Evolutionary conservation across 2,329 filamentous ascomycete genomes (phyloP).

Genomic region (Colletotrichum viniferum): DNA sequence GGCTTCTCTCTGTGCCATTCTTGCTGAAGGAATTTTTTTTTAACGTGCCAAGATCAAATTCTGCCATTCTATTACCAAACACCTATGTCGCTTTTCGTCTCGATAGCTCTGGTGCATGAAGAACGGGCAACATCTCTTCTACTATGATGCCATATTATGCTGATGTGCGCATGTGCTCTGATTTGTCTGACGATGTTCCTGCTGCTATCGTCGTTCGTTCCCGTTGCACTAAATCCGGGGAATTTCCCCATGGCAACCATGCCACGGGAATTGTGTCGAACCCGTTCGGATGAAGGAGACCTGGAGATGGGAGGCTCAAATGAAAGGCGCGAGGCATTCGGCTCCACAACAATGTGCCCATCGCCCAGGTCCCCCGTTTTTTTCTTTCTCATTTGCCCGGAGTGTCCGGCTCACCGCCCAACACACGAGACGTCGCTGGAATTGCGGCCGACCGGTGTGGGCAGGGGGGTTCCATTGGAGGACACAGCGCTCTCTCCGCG

Average conservation of each 20-base stretch:
- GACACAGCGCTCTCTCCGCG: neutral
- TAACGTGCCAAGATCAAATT: slow-evolving; percentile 58
- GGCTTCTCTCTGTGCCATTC: slow-evolving; percentile 53
- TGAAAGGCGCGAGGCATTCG: neutral
- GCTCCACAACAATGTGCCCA: neutral
- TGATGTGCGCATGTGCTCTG: neutral
- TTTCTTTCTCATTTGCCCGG: neutral
- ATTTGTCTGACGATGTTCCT: neutral
- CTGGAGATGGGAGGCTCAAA: neutral
- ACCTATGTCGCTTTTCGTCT: slow-evolving; percentile 41
- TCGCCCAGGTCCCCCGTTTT: neutral
- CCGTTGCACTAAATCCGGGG: neutral
- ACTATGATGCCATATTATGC: neutral
- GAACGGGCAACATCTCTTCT: slow-evolving; percentile 48
- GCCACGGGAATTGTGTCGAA: neutral
- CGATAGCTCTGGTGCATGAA: slow-evolving; percentile 56
- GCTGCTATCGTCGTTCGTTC: neutral
- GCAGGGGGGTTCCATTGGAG: neutral
- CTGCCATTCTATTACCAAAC: slow-evolving; percentile 63
- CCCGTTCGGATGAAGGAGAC: neutral
- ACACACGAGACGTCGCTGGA: neutral
- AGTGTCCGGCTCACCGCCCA: slow-evolving; percentile 8
- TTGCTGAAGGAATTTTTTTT: slow-evolving; percentile 60
- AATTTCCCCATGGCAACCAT: neutral
- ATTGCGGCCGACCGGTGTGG: neutral